phyloP scores from a whole-genome alignment of 176 grass and related monocot species.

The Oryza longistaminata region DNA sequence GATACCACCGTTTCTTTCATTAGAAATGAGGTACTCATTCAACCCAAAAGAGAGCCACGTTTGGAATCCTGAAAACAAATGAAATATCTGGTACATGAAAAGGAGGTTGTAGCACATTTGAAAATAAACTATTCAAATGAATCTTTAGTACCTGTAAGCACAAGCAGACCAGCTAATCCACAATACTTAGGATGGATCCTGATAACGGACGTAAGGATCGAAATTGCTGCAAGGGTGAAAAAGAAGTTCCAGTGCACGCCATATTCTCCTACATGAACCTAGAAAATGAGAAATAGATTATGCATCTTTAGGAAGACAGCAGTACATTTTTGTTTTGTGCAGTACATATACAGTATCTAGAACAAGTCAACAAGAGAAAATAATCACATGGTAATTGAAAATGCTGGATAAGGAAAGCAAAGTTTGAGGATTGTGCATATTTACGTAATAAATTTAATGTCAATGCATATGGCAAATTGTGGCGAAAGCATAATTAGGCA shows the following conservation, averaged over 20 bases:
- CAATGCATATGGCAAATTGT: conserved; percentile 10
- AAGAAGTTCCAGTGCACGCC: conserved; percentile 99
- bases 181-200: conserved; percentile 75
- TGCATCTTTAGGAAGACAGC: conserved; percentile 32
- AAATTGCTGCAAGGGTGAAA: conserved; percentile 93
- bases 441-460: conserved; percentile 5
- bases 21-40: conserved; percentile 78
- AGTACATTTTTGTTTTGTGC: background rate
- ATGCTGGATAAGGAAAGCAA: background rate
- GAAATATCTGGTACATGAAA: conserved; percentile 9
- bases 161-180: conserved; percentile 72
- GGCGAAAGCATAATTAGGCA: conserved; percentile 30
- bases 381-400: background rate
- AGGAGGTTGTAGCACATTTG: background rate
- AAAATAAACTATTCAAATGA: conserved; percentile 33
- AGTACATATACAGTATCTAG: background rate
- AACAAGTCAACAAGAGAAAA: conserved; percentile 25
- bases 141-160: conserved; percentile 61
- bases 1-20: conserved; percentile 67
- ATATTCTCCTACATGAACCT: conserved; percentile 97
- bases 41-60: conserved; percentile 69
- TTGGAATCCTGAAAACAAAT: conserved; percentile 66
- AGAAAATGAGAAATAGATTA: conserved; percentile 35
- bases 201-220: conserved; percentile 72
- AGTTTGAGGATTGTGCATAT: background rate